A percentile compares a stretch with the other conserved stretches of the same genome.
Evolutionary conservation across 83 land plant genomes (phyloP).

Genomic region (Isoetes engelmannii): DNA sequence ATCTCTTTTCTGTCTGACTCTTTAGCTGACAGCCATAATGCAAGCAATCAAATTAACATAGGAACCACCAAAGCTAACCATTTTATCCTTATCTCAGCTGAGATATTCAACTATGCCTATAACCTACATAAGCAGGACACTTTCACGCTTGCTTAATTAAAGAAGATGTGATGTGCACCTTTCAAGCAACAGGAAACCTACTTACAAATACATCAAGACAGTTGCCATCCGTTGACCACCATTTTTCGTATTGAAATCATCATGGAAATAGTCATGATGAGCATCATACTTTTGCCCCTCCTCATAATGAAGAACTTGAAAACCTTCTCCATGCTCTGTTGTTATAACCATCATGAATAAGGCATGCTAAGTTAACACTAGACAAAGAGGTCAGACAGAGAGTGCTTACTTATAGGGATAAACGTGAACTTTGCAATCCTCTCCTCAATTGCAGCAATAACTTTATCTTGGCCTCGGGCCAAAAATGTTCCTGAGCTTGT

Average conservation of each 20-base stretch:
- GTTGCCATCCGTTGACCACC: constrained; percentile 90
- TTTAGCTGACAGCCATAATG: too few species aligned
- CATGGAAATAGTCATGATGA: constrained; percentile 80
- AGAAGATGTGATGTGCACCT: too few species aligned
- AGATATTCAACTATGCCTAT: too few species aligned
- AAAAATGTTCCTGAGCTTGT: constrained; percentile 46
- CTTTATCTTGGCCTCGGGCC: constrained; percentile 35
- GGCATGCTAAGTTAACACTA: too few species aligned
- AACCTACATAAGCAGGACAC: too few species aligned
- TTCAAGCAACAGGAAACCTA: background rate
- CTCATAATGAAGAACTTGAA: constrained; percentile 84
- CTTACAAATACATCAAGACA: constrained; percentile 87
- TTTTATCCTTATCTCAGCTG: too few species aligned
- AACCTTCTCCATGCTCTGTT: constrained; percentile 84
- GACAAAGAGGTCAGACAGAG: too few species aligned
- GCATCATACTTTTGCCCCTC: constrained; percentile 85
- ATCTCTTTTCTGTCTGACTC: too few species aligned
- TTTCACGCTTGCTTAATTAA: too few species aligned
- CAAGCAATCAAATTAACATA: too few species aligned
- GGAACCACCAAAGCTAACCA: too few species aligned
- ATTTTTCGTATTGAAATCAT: constrained; percentile 71
- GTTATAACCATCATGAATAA: background rate
- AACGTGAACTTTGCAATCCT: constrained; percentile 40
- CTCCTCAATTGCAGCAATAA: constrained; percentile 32
- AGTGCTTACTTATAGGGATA: constrained; percentile 30